Base-by-base conservation (phyloP, 805 yeast species). In the Kuraishia capsulata region DNA sequence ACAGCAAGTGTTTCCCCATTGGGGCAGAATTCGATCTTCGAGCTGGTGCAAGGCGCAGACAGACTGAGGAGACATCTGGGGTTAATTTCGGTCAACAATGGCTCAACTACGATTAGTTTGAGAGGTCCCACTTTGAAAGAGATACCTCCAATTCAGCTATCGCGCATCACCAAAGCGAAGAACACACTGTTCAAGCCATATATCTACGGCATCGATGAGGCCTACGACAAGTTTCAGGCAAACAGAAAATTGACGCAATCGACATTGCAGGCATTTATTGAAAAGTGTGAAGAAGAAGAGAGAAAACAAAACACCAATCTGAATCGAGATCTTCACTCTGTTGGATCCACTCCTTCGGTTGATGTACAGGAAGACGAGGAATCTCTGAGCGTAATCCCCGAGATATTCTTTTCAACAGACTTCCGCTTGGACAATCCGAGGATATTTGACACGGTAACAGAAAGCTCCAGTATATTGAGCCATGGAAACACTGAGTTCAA, bases 371-470 rank as follows among this genome's bases (percentile, higher is more conserved):
- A 28, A 5, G 36, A 36, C 4, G 38, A 35, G 16, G 44, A 55
- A 24, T 50, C 58, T 8, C 42, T 76, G 35, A 47, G 59, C 5
- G 54, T 66, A 42, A 73, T 92, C 4, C 97, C 98, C 0, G 57
- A 63, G 2, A 74, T 86, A 1, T 92, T 73, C 49, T 78, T 81
- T 44, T 73, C 71, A 20, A 64, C 71, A 5, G 71, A 77, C 30
- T 92, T 92, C 59, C 69, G 85, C 45, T 65, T 92, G 30, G 97
- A 92, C 49, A 87, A 92, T 53, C 96, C 96, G 5, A 69, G 96
- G 40, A 69, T 80, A 1, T 90, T 90, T 56, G 77, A 78, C 39
- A 65, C 73, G 42, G 95, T 89, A 2, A 69, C 83, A 11, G 87
- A 78, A 33, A 73, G 71, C 30, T 61, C 75, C 2, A 71, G 72